These are phyloP conservation scores for Vitis vinifera DNA, from an alignment of 164 flowering plant species.

Conservation along the genomic window DNA sequence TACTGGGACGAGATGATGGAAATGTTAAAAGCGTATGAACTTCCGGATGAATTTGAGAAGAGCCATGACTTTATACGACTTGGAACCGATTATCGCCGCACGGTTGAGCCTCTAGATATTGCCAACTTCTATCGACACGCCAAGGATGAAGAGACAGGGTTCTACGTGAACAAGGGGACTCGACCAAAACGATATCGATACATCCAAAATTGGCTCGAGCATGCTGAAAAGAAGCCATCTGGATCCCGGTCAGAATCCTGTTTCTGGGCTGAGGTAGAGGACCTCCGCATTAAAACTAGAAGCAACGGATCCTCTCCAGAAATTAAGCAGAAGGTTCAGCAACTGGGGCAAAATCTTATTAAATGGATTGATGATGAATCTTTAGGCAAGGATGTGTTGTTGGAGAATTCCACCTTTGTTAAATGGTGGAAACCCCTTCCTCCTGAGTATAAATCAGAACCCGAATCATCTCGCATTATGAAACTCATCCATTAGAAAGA, in stretches of 20 bases:
- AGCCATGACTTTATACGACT: conserved; percentile 48
- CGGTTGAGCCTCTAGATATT: conserved; percentile 80
- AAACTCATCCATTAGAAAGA: no score
- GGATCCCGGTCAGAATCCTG: conserved; percentile 42
- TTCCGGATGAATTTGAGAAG: conserved; percentile 72
- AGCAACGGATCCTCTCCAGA: conserved; percentile 21
- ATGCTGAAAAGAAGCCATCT: conserved; percentile 12
- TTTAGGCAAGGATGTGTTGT: conserved; percentile 36
- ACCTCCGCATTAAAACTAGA: conserved; percentile 26
- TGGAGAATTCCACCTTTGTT: conserved; percentile 58
- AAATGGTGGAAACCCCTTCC: conserved; percentile 74
- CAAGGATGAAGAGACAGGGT: conserved; percentile 64
- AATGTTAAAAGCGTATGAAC: conserved; percentile 56
- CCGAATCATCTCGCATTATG: conserved; percentile 19
- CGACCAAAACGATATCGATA: conserved; percentile 70
- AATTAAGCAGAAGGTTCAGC: conserved; percentile 28
- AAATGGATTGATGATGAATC: conserved; percentile 25
- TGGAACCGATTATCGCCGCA: conserved; percentile 59
- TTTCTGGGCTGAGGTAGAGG: conserved; percentile 76
- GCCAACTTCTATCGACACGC: conserved; percentile 82
- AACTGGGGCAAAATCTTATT: conserved; percentile 28
- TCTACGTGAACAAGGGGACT: conserved; percentile 51
- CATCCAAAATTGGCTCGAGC: conserved; percentile 68
- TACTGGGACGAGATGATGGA: conserved; percentile 78
- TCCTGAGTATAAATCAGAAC: conserved; percentile 23